Evolutionary conservation across 805 yeast genomes (phyloP).

Genomic region (baker's yeast (Saccharomyces cerevisiae)): DNA sequence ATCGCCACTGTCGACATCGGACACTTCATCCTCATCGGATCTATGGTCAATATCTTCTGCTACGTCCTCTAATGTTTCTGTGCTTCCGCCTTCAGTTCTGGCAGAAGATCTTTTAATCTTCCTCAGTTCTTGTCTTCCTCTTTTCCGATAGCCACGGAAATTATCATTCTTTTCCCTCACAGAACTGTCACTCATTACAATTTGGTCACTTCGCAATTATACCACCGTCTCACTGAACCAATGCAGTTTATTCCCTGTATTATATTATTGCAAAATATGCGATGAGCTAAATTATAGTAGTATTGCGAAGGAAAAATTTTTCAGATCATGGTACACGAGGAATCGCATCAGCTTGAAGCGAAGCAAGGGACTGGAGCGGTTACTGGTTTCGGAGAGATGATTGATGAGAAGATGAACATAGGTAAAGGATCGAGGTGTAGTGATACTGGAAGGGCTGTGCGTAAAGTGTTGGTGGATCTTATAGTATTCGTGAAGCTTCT

Average conservation of each 20-base stretch:
- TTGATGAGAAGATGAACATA: neutral
- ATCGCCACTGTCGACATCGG: constrained; percentile 4
- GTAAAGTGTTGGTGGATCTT: neutral
- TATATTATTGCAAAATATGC: constrained; percentile 1
- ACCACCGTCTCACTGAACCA: neutral
- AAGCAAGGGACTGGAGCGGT: neutral
- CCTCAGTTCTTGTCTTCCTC: constrained; percentile 58
- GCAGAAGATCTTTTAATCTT: constrained; percentile 46
- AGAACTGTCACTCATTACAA: neutral
- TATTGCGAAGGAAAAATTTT: constrained; percentile 6
- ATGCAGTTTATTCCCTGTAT: neutral
- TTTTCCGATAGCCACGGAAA: constrained; percentile 20
- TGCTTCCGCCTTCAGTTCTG: constrained; percentile 9
- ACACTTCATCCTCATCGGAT: constrained; percentile 7
- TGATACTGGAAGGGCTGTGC: neutral
- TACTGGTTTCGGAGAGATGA: neutral
- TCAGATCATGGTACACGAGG: constrained; percentile 9
- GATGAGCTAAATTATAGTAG: constrained; percentile 8
- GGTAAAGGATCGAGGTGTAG: neutral
- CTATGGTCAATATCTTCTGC: constrained; percentile 29
- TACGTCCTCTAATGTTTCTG: constrained; percentile 4
- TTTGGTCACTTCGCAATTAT: neutral
- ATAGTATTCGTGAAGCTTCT: neutral
- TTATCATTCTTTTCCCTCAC: neutral
- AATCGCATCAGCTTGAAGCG: neutral